Conservation (phyloP, 176 grass and related monocot genomes). For the Rhynchospora breviuscula region DNA sequence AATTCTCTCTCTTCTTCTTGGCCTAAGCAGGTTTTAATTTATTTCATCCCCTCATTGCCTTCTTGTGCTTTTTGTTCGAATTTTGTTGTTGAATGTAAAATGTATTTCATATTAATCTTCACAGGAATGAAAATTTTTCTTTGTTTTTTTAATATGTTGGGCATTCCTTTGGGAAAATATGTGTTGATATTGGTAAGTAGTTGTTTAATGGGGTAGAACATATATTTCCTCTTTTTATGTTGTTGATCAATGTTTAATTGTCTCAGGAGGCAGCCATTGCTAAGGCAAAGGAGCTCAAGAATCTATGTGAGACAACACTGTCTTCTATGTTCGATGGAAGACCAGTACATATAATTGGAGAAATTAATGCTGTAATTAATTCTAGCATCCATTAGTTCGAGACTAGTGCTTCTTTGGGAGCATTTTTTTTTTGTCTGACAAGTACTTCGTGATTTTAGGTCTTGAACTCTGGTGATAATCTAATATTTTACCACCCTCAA, state of each 20-base stretch:
- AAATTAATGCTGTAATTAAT: conserved; percentile 73
- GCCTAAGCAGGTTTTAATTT: conserved; percentile 66
- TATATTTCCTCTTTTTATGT: conserved; percentile 18
- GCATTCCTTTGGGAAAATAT: not conserved
- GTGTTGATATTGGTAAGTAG: conserved; percentile 16
- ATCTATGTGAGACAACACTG: conserved; percentile 62
- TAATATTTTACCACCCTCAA: not conserved
- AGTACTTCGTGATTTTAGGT: not conserved
- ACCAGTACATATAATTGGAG: conserved; percentile 83
- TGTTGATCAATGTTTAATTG: conserved; percentile 20
- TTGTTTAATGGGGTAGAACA: not conserved
- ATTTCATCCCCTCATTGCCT: not conserved
- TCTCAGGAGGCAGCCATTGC: conserved; percentile 67
- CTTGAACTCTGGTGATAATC: not conserved
- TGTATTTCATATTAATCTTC: not conserved
- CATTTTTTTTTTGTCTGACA: not conserved
- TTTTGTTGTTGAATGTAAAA: not conserved
- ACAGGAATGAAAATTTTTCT: not conserved
- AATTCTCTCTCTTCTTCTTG: conserved; percentile 81
- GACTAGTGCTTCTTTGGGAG: not conserved
- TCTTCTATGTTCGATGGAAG: conserved; percentile 89
- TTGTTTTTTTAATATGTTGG: not conserved
- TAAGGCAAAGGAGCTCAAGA: conserved; percentile 82
- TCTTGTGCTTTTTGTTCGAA: conserved; percentile 12
- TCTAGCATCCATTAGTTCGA: conserved; percentile 45